Evolutionary conservation across 805 yeast genomes (phyloP), one percentile per base, ranked within the genome.

Genomic region (Naumovozyma castellii): DNA sequence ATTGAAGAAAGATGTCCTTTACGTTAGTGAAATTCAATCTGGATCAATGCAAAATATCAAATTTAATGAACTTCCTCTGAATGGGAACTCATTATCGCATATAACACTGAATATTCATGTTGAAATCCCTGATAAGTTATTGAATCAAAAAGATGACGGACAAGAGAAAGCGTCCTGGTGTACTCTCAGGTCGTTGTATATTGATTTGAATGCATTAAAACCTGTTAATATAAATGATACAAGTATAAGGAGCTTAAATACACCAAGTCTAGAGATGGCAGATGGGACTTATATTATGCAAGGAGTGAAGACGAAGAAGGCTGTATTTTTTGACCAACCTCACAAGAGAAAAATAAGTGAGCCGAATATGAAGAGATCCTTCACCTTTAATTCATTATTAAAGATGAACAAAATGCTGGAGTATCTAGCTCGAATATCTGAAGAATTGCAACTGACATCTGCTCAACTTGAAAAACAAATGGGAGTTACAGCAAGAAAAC

Each of bases 351-450:
- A 29, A 17, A 30, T 36, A n/a, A 18, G 29, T 13, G 43, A 39
- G 22, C 30, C 29, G 18, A 37, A 31, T 36, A 16, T 33, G 3
- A 50, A 42, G 29, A 35, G 34, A 14, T 51, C 56, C 1, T 59
- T 65, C 18, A 47, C 47, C 13, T 59, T 48, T 37, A 59, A 54
- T 42, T 40, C 51, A 3, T 38, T 52, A 10, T 37, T 59, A 14
- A 59, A 58, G 32, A 18, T 59, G 17, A 57, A 52, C 27, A 59
- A 51, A 30, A 27, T 54, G n/a, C 28, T 55, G 4, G 62, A 58
- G 33, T 57, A 57, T 41, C 41, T 38, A 12, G 39, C 46, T 3
- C 57, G 56, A 37, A 45, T 50, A 1, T 32, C 28, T 16, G 43
- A 46, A 18, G 64, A 58, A 32, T 47, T 43, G 12, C 18, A 15